Percentiles rank a stretch among this genome's conserved stretches.
Conservation (phyloP, 345 rosid genomes). For the Aquilaria yunnanensis region DNA sequence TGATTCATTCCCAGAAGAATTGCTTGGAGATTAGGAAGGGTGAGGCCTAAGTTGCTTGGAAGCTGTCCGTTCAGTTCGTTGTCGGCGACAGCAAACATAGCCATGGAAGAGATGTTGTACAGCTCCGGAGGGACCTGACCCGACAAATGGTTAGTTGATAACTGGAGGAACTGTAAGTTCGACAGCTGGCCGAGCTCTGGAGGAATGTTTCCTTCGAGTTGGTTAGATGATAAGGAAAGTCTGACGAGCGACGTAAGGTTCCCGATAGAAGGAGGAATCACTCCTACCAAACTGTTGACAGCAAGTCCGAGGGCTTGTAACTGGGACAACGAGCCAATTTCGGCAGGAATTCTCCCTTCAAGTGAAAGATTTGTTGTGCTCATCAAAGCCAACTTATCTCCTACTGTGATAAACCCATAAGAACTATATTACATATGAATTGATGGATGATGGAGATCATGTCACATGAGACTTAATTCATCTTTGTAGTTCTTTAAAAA, state of each 20-base stretch:
- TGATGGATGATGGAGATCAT: too few relatives aligned
- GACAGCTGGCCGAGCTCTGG: slow-evolving; percentile 1
- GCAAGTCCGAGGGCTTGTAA: neutral
- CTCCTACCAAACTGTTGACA: slow-evolving; percentile 4
- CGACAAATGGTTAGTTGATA: slow-evolving; percentile 6
- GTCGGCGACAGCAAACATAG: neutral
- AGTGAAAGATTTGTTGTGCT: too few relatives aligned
- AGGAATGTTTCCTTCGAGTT: slow-evolving; percentile 13
- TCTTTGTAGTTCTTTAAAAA: too few relatives aligned
- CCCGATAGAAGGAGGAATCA: slow-evolving; percentile 1
- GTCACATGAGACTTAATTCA: too few relatives aligned
- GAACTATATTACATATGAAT: too few relatives aligned
- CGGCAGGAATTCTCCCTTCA: slow-evolving; percentile 8
- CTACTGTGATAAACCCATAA: too few relatives aligned
- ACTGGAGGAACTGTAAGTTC: neutral
- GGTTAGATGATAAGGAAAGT: slow-evolving; percentile 1
- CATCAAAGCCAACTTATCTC: too few relatives aligned
- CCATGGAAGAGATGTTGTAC: slow-evolving; percentile 14
- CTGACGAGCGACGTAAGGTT: neutral
- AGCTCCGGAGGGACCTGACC: slow-evolving; percentile 17
- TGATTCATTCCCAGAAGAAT: neutral
- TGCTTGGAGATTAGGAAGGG: slow-evolving; percentile 8
- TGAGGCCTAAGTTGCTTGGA: slow-evolving; percentile 9
- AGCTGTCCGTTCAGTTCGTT: slow-evolving; percentile 20
- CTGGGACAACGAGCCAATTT: slow-evolving; percentile 2